These are phyloP conservation scores for Colletotrichum acutatum DNA, from an alignment of 2,329 filamentous ascomycete species.

Conservation along the genomic window DNA sequence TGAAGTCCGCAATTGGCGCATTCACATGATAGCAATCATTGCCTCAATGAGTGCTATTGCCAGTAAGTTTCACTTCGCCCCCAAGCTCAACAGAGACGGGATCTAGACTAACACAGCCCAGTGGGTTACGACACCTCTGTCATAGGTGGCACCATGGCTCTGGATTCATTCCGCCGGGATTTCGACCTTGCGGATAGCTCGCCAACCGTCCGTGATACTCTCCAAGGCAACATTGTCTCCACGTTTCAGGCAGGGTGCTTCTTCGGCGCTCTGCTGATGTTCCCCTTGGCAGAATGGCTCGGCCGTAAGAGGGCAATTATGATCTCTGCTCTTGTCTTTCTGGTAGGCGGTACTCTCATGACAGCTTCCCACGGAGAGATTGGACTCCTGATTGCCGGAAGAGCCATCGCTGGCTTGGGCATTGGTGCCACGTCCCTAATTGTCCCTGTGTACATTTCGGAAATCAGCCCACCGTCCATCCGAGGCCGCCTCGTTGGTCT, in stretches of 20 bases:
- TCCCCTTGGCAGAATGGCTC: constrained; percentile 65
- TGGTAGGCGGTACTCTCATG: constrained; percentile 60
- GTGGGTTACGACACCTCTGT: constrained; percentile 15
- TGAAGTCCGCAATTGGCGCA: constrained; percentile 37
- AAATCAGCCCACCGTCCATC: constrained; percentile 63
- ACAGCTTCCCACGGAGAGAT: constrained; percentile 47
- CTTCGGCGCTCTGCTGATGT: constrained; percentile 64
- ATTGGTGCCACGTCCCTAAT: constrained; percentile 61
- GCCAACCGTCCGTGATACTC: constrained; percentile 28
- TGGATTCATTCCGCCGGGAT: constrained; percentile 38
- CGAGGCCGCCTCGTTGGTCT: constrained; percentile 63
- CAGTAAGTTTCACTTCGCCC: constrained; percentile 25
- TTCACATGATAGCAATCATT: constrained; percentile 37
- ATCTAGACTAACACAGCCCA: background rate
- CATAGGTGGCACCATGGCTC: constrained; percentile 41
- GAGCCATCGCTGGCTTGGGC: constrained; percentile 62
- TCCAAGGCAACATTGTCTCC: constrained; percentile 45
- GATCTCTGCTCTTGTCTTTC: constrained; percentile 60
- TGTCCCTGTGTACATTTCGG: constrained; percentile 68
- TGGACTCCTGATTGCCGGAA: constrained; percentile 65
- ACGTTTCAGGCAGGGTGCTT: constrained; percentile 68
- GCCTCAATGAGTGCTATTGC: constrained; percentile 40
- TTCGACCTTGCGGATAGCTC: constrained; percentile 34
- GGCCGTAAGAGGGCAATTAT: constrained; percentile 64
- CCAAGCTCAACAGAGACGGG: background rate